A percentile compares a stretch with the other conserved stretches of the same genome.
Conservation (phyloP, 129 eudicot species). For the Lactuca saligna region DNA sequence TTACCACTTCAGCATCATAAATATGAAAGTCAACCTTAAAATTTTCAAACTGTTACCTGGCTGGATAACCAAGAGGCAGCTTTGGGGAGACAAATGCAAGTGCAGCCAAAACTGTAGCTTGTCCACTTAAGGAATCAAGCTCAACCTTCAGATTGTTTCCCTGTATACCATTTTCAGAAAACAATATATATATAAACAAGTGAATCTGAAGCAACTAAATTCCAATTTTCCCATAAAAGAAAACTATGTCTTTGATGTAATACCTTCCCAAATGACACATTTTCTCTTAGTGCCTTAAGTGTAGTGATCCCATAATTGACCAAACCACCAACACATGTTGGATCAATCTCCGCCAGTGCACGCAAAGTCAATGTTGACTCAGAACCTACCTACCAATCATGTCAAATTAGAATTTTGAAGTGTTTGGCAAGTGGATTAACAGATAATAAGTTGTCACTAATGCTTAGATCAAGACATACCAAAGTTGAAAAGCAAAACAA, state of each 20-base stretch:
- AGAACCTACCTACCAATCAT: slow-evolving; percentile 68
- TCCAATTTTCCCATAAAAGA: slow-evolving; percentile 12
- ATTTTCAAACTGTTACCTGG: slow-evolving; percentile 47
- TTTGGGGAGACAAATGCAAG: slow-evolving; percentile 80
- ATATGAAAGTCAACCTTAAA: no score
- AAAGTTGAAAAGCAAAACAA: no score
- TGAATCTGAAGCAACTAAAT: neutral
- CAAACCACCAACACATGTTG: slow-evolving; percentile 95
- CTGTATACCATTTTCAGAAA: slow-evolving; percentile 40
- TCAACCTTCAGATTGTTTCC: slow-evolving; percentile 67
- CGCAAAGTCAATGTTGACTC: slow-evolving; percentile 94
- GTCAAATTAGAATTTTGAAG: neutral
- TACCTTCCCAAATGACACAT: slow-evolving; percentile 84
- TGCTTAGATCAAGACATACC: neutral
- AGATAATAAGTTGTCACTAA: slow-evolving; percentile 1
- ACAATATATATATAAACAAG: slow-evolving; percentile 6
- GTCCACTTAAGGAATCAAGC: slow-evolving; percentile 90
- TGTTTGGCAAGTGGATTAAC: slow-evolving; percentile 18
- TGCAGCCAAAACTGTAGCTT: slow-evolving; percentile 94
- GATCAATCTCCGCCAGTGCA: slow-evolving; percentile 90
- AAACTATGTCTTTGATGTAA: slow-evolving; percentile 1
- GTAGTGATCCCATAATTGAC: slow-evolving; percentile 85
- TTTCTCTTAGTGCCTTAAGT: slow-evolving; percentile 82
- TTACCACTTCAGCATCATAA: slow-evolving; percentile 1
- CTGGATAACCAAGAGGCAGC: slow-evolving; percentile 98